Evolutionary conservation across 164 flowering plant species (phyloP).

Genomic region (Warburgia ugandensis): DNA sequence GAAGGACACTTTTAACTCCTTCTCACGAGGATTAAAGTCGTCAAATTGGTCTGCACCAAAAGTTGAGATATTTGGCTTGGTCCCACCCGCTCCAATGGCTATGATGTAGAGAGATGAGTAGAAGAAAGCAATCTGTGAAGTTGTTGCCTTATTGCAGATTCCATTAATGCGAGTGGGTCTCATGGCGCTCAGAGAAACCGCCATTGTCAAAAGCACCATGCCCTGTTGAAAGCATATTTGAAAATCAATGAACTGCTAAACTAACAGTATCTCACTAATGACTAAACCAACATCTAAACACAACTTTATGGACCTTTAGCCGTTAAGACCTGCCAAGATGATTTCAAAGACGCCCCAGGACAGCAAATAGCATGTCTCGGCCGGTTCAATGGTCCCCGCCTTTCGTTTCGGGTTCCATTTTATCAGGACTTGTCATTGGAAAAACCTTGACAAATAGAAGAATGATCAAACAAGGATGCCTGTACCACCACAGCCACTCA

Average conservation of each 20-base stretch:
- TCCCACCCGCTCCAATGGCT: conserved; percentile 84
- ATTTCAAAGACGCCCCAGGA: no score
- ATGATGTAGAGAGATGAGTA: conserved; percentile 69
- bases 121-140: conserved; percentile 61
- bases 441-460: no score
- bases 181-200: conserved; percentile 58
- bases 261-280: no score
- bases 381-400: no score
- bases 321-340: no score
- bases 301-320: no score
- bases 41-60: conserved; percentile 93
- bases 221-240: conserved; percentile 38
- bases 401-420: no score
- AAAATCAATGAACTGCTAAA: neutral
- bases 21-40: conserved; percentile 62
- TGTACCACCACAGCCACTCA: no score
- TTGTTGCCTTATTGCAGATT: conserved; percentile 61
- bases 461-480: no score
- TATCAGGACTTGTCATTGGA: no score
- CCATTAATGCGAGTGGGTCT: conserved; percentile 66
- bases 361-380: no score
- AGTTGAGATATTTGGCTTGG: conserved; percentile 85
- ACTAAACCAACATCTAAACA: no score
- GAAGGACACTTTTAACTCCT: conserved; percentile 61
- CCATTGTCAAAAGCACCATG: conserved; percentile 69